Conservation (phyloP, 2,329 filamentous ascomycete species). For the Aureobasidium sp. region DNA sequence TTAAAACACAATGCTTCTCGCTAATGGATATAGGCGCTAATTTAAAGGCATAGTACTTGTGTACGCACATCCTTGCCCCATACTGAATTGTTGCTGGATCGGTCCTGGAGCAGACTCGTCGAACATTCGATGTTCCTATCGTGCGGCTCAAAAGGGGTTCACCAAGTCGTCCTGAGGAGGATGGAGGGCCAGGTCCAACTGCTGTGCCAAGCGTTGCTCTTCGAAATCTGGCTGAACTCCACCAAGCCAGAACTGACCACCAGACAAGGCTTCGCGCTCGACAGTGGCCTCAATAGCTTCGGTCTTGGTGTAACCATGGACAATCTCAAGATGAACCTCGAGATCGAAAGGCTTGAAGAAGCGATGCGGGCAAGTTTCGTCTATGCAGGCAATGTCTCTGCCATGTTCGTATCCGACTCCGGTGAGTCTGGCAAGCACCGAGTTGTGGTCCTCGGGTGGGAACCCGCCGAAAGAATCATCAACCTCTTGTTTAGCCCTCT, state of each 20-base stretch:
- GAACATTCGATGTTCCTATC: not conserved
- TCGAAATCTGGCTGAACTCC: slow-evolving; percentile 22
- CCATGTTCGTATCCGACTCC: slow-evolving; percentile 47
- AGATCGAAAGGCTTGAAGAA: slow-evolving; percentile 52
- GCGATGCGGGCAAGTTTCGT: slow-evolving; percentile 41
- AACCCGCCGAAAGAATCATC: slow-evolving; percentile 27
- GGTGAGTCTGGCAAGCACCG: slow-evolving; percentile 36
- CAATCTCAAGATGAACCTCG: slow-evolving; percentile 44
- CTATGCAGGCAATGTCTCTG: slow-evolving; percentile 43
- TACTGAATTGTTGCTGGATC: not conserved
- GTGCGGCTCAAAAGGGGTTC: not conserved
- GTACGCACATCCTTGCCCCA: not conserved
- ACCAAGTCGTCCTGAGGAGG: not conserved
- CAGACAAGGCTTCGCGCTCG: slow-evolving; percentile 31
- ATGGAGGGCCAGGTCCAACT: slow-evolving; percentile 14
- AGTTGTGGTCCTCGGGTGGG: slow-evolving; percentile 10
- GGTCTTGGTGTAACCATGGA: slow-evolving; percentile 30
- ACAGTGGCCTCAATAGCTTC: slow-evolving; percentile 25
- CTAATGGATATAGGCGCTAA: not conserved
- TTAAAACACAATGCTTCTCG: slow-evolving; percentile 2
- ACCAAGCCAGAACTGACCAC: slow-evolving; percentile 39
- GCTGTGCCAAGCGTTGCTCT: slow-evolving; percentile 27
- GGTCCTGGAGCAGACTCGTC: not conserved
- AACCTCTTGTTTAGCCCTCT: slow-evolving; percentile 29
- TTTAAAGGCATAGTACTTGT: not conserved